Evolutionary conservation across 1,139 yeast genomes (phyloP).

Genomic region (Kodamaea sp.): DNA sequence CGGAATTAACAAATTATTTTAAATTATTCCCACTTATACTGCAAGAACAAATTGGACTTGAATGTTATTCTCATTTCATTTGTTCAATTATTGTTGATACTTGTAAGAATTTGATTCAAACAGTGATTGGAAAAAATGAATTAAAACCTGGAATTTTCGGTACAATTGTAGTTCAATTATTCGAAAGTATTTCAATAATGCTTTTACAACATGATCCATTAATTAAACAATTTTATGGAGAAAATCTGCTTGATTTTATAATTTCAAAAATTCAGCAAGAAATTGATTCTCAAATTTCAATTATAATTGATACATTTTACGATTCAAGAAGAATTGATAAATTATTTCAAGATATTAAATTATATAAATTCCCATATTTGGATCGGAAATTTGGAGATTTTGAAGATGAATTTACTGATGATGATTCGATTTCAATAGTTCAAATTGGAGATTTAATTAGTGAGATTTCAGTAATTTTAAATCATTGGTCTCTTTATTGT

Average conservation of each 20-base stretch:
- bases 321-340: slow-evolving; percentile 64
- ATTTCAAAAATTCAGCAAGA: slow-evolving; percentile 76
- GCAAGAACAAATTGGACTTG: slow-evolving; percentile 66
- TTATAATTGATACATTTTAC: slow-evolving; percentile 82
- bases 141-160: slow-evolving; percentile 52
- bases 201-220: slow-evolving; percentile 82
- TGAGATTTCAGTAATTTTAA: slow-evolving; percentile 73
- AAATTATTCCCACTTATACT: slow-evolving; percentile 85
- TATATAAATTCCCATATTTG: slow-evolving; percentile 55
- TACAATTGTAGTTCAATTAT: slow-evolving; percentile 66
- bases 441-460: slow-evolving; percentile 55
- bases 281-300: slow-evolving; percentile 86
- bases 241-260: slow-evolving; percentile 60
- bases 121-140: slow-evolving; percentile 34
- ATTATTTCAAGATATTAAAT: slow-evolving; percentile 51
- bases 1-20: slow-evolving; percentile 70
- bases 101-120: slow-evolving; percentile 55
- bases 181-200: slow-evolving; percentile 82
- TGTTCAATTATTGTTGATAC: slow-evolving; percentile 82
- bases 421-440: slow-evolving; percentile 42
- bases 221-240: slow-evolving; percentile 69
- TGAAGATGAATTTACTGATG: slow-evolving; percentile 17
- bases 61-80: slow-evolving; percentile 79
- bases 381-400: slow-evolving; percentile 21
- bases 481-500: slow-evolving; percentile 83